A percentile compares a stretch with the other conserved stretches of the same genome.
Conservation (phyloP, 352 stramenopile genomes). For the Phytophthora boehmeriae region DNA sequence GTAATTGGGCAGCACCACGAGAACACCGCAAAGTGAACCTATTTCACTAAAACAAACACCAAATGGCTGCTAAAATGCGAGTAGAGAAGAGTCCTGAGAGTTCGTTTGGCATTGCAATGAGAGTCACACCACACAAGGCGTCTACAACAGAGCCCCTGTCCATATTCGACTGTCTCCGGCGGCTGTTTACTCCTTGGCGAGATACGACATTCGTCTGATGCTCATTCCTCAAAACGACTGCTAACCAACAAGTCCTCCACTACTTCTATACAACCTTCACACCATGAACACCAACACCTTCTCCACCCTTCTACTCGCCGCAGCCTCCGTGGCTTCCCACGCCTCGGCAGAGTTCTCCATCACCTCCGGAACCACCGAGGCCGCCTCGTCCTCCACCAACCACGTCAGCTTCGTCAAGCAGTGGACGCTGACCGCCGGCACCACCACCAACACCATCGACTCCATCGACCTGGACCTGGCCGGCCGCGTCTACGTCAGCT, state of each 20-base stretch:
- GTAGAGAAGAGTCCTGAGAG: no score
- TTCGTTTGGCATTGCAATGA: no score
- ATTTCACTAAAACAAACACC: no score
- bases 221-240: constrained; percentile 17
- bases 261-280: neutral
- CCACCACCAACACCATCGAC: constrained; percentile 20
- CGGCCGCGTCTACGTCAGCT: constrained; percentile 35
- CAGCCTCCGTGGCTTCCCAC: constrained; percentile 10
- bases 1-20: no score
- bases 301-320: constrained; percentile 18
- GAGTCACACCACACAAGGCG: neutral
- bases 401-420: constrained; percentile 35
- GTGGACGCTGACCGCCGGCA: constrained; percentile 32
- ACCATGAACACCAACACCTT: constrained; percentile 16
- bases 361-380: constrained; percentile 18
- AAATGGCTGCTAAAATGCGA: no score
- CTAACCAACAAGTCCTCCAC: constrained; percentile 14
- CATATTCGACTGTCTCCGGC: constrained; percentile 1
- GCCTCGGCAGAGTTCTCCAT: constrained; percentile 31
- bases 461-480: constrained; percentile 33
- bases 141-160: no score
- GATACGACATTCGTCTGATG: neutral
- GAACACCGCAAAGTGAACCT: no score
- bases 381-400: constrained; percentile 23
- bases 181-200: constrained; percentile 3